Percentiles rank a stretch among this genome's conserved stretches.
These are phyloP conservation scores for Ceratobasidium sp. DNA, from an alignment of 1,284 basidiomycete species.

Conservation along the genomic window DNA sequence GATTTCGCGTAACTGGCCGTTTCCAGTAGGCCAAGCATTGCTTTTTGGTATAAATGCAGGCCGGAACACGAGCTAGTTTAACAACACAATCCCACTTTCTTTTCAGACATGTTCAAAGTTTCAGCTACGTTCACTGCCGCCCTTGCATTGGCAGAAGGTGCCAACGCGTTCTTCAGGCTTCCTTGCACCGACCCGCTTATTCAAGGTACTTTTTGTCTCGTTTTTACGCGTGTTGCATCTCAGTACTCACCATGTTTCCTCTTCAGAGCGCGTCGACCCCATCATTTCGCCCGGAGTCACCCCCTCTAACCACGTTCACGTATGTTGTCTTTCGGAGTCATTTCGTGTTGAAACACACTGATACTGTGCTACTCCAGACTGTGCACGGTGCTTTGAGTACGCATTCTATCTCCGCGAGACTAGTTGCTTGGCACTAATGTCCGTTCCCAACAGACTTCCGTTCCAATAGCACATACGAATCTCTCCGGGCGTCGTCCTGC, in stretches of 20 bases:
- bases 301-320: constrained; percentile 62
- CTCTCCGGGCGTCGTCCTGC: constrained; percentile 59
- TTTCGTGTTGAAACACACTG: background rate
- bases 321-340: constrained; percentile 50
- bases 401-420: background rate
- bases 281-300: constrained; percentile 60
- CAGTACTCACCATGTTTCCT: background rate
- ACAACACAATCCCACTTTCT: background rate
- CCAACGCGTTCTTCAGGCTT: constrained; percentile 62
- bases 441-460: constrained; percentile 55
- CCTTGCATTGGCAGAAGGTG: constrained; percentile 49
- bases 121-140: constrained; percentile 46
- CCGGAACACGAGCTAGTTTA: background rate
- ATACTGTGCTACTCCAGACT: background rate
- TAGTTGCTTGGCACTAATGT: background rate
- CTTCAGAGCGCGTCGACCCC: constrained; percentile 62
- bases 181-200: constrained; percentile 61
- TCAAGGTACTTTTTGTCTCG: constrained; percentile 33
- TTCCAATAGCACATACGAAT: constrained; percentile 57
- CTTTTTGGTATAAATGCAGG: background rate
- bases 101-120: constrained; percentile 27
- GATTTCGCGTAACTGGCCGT: too few species aligned
- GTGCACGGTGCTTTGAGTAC: constrained; percentile 38
- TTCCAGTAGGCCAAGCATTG: too few species aligned
- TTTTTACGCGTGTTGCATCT: background rate